Conservation (phyloP, 768 basidiomycete genomes). For the Kondoa subrosea region DNA sequence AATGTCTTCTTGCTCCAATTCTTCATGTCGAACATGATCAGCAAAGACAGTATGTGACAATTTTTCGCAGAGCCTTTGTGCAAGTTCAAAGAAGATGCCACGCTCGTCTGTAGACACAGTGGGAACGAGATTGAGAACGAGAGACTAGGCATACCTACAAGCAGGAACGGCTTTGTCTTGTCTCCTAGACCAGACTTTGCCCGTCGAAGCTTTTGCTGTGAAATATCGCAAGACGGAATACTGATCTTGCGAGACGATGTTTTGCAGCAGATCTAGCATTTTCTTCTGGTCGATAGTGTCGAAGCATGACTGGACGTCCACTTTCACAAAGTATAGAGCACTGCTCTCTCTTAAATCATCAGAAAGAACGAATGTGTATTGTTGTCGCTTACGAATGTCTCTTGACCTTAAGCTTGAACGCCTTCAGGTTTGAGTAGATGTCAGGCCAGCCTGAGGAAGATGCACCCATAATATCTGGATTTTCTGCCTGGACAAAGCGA, state of each 20-base stretch:
- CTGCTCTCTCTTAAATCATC: constrained; percentile 40
- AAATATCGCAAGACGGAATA: constrained; percentile 59
- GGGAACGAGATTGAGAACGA: neutral
- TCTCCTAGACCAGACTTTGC: constrained; percentile 21
- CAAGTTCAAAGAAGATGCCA: constrained; percentile 54
- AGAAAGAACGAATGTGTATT: constrained; percentile 38
- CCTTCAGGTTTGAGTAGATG: constrained; percentile 55
- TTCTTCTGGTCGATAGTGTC: constrained; percentile 86
- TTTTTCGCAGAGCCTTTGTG: constrained; percentile 47
- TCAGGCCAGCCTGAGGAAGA: constrained; percentile 72
- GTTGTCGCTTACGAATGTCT: constrained; percentile 32
- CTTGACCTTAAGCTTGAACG: constrained; percentile 43
- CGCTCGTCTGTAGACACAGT: constrained; percentile 45
- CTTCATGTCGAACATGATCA: constrained; percentile 50
- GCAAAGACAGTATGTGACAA: constrained; percentile 65
- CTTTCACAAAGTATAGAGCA: constrained; percentile 82
- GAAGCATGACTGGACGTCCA: constrained; percentile 90
- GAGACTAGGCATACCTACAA: constrained; percentile 37
- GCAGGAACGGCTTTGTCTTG: constrained; percentile 40
- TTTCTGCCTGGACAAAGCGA: neutral
- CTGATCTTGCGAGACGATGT: constrained; percentile 54
- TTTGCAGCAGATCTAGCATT: constrained; percentile 55
- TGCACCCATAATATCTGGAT: constrained; percentile 50
- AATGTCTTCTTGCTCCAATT: constrained; percentile 43
- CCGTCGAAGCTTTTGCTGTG: constrained; percentile 44